Evolutionary conservation across 345 rosid genomes (phyloP), one percentile per base, ranked within the genome.

Genomic region (Toxicodendron radicans): DNA sequence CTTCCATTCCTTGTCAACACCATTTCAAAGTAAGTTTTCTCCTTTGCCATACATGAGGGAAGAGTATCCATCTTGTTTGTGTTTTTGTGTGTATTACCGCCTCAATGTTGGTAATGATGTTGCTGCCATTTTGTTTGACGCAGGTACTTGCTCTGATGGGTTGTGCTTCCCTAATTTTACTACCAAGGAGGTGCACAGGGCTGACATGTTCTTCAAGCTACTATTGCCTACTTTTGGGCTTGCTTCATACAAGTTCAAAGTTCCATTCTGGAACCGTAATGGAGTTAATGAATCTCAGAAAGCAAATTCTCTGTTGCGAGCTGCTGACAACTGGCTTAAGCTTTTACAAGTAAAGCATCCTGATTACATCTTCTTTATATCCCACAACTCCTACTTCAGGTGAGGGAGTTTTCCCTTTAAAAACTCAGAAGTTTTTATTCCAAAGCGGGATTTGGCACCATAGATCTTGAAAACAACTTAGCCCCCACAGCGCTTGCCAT

Each of bases 301-400:
- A 80, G 85, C 87, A 8, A 79, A 75, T 75, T 90, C 90, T 18
- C 83, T 94, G 68, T 64, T 79, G 73, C 84, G 58, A 78, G 85
- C 80, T 30, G 96, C 98, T 21, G 96, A 89, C 71, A 83, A 84
- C 70, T 90, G 94, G 98, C 93, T 94, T 27, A 86, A 78, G 83
- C 79, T 24, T 61, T 73, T 89, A 82, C 86, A 80, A 81, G 97
- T 92, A 3, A 81, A 85, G 52, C 98, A 89, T 81, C 98, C 94
- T 1, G 98, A 90, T 73, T 94, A 78, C 80, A 79, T 71, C 56
- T 94, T 92, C 89, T 94, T 94, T 66, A 60, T 84, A 18, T 80
- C 92, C 27, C 87, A 89, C 64, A 84, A 79, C 53, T 72, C 84
- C 48, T 78, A 80, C 58, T 17, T 77, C 84, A 81, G 77, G 78